Conservation (phyloP, 1,139 yeast species). For the Lodderomyces oxycetoniae region DNA sequence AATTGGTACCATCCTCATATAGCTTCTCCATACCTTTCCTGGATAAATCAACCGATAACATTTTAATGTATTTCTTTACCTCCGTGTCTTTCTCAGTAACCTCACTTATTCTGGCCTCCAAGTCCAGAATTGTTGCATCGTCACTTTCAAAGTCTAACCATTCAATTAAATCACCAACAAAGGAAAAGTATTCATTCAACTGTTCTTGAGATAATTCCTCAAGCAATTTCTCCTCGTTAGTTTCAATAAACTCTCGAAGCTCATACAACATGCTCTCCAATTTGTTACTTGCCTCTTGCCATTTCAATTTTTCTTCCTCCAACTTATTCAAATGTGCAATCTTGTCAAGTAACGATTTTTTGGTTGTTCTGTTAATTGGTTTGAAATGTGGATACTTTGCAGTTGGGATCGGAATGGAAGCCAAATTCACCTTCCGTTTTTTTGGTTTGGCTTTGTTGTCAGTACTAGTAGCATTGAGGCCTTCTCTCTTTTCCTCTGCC, state of each 20-base stretch:
- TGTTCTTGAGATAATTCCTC: conserved; percentile 32
- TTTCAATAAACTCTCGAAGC: conserved; percentile 50
- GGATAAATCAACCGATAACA: conserved; percentile 33
- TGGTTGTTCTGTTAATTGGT: conserved; percentile 44
- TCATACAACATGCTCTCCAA: conserved; percentile 58
- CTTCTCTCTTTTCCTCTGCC: conserved; percentile 15
- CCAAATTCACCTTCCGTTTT: conserved; percentile 19
- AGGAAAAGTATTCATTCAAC: conserved; percentile 19
- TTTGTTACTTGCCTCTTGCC: conserved; percentile 48
- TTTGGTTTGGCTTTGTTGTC: conserved; percentile 9
- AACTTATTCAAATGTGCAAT: conserved; percentile 32
- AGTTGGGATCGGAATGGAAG: conserved; percentile 20
- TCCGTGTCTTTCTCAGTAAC: conserved; percentile 19
- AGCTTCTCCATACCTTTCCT: conserved; percentile 33
- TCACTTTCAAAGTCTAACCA: conserved; percentile 81
- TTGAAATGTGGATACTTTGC: conserved; percentile 35
- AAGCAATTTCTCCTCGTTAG: conserved; percentile 38
- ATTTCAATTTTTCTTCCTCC: conserved; percentile 44
- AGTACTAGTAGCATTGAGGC: conserved; percentile 15
- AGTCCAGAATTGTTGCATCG: conserved; percentile 41
- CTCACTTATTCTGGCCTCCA: conserved; percentile 25
- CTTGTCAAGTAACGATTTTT: conserved; percentile 26
- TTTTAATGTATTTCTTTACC: conserved; percentile 21
- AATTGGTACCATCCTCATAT: conserved; percentile 35
- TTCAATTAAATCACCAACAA: conserved; percentile 52